Evolutionary conservation across 2,329 filamentous ascomycete species (phyloP), one percentile per base, ranked within the genome.

Genomic region (Magnaporthiopsis rhizophila): DNA sequence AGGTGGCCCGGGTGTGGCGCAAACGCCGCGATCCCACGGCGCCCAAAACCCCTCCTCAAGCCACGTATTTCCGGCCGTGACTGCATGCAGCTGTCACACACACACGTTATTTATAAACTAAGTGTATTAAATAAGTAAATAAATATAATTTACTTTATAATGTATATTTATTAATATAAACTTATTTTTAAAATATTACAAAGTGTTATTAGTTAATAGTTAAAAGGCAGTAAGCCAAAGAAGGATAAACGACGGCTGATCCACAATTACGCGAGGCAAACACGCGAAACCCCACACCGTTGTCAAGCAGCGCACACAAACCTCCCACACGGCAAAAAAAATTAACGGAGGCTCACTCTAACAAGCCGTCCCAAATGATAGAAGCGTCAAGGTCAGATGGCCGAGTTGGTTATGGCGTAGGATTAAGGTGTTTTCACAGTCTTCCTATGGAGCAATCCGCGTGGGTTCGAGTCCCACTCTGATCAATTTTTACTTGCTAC

Each of bases 381-480:
- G 15, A 3, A 18, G 38, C 15, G 6, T 45, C 45, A 53, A 53
- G 45, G 45, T 53, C 45, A 53, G 45, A 53, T 53, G 45, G 45
- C 45, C 45, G 45, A 53, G 45, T 53, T 53, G 45, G 45, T 53
- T 53, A 53, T 53, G 45, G 45, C 45, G 45, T 53, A 53, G 45
- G 45, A 53, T 53, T 53, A 53, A 53, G 45, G 45, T 53, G 45
- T 6, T 11, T 24, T 26, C 32, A 36, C 58, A 38, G 9, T 21
- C 59, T 63, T 63, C 38, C 64, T 61, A 63, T 63, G 62, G 62
- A 59, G 62, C 32, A 63, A 63, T 59, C 62, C 65, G 67, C 67
- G 67, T 68, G 67, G 67, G 67, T 68, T 68, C 67, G 65, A 68
- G 65, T 68, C 63, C 63, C 66, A 65, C 64, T 67, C 65, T 66